These are phyloP conservation scores for Ampelomyces quisqualis DNA, from an alignment of 2,329 filamentous ascomycete species.

Conservation along the genomic window DNA sequence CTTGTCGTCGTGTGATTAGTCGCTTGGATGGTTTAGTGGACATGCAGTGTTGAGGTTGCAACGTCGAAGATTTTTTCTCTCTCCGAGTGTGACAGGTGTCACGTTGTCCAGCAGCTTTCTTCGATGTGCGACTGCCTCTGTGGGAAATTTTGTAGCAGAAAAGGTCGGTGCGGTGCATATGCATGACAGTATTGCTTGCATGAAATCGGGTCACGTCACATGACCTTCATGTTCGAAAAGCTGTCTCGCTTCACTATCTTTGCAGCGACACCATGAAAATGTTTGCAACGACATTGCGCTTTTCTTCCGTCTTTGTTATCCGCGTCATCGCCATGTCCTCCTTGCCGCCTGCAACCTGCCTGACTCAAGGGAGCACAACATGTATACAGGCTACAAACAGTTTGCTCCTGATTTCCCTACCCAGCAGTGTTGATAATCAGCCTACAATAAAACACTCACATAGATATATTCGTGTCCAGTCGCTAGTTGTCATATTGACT, in stretches of 20 bases:
- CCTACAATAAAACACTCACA: too few relatives aligned
- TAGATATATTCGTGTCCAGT: too few relatives aligned
- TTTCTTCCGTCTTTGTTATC: neutral
- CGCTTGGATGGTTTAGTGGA: neutral
- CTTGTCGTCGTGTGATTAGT: conserved; percentile 1
- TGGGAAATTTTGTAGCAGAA: neutral
- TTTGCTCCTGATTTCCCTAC: too few relatives aligned
- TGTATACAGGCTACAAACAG: too few relatives aligned
- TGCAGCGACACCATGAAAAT: too few relatives aligned
- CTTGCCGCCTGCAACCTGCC: too few relatives aligned
- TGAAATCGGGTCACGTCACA: neutral
- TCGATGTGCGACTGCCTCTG: neutral
- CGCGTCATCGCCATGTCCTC: too few relatives aligned
- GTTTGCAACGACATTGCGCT: neutral
- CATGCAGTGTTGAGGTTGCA: neutral
- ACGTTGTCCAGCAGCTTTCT: neutral
- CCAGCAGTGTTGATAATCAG: too few relatives aligned
- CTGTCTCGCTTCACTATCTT: neutral
- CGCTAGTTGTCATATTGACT: too few relatives aligned
- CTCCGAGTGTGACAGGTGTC: too few relatives aligned
- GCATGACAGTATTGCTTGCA: neutral
- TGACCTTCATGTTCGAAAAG: neutral
- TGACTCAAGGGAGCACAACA: too few relatives aligned
- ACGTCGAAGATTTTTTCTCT: neutral
- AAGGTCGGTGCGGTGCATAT: neutral